These are phyloP conservation scores for Podospora tetraspora DNA, from an alignment of 495 filamentous ascomycete genomes.

Conservation along the genomic window DNA sequence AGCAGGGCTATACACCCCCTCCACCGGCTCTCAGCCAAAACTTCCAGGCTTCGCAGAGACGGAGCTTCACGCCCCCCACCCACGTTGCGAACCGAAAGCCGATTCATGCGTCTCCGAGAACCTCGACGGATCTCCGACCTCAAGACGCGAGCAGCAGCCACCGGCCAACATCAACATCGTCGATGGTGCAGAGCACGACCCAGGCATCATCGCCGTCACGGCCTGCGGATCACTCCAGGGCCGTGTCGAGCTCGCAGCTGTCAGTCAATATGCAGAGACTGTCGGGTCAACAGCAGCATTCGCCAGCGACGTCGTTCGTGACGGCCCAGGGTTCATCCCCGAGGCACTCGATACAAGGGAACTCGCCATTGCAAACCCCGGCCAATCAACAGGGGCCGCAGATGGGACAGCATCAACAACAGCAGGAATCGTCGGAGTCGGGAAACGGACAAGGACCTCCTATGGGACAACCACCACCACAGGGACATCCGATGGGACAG, in stretches of 20 bases:
- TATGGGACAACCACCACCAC: background rate
- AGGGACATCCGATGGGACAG: background rate
- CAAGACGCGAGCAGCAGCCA: background rate
- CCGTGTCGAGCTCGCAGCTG: background rate
- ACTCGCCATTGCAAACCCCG: slow-evolving; percentile 1
- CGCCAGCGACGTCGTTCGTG: background rate
- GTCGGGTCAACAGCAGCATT: slow-evolving; percentile 3
- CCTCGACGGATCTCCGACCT: background rate
- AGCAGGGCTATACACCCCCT: slow-evolving; percentile 16
- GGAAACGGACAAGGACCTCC: background rate
- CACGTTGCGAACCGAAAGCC: slow-evolving; percentile 3
- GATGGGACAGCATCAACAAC: background rate
- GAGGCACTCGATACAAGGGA: slow-evolving; percentile 4
- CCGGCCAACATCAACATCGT: background rate
- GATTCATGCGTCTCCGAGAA: background rate
- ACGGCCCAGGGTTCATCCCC: slow-evolving; percentile 5
- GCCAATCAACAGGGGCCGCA: background rate
- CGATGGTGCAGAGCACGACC: background rate
- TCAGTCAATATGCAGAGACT: slow-evolving; percentile 2
- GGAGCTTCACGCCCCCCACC: background rate
- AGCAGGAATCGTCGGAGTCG: background rate
- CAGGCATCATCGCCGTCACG: background rate
- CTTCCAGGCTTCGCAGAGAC: background rate
- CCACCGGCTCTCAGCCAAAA: slow-evolving; percentile 5
- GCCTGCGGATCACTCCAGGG: background rate